Percentiles rank a stretch among this genome's conserved stretches.
Evolutionary conservation across 1,139 yeast species (phyloP).

Genomic region (Diutina rugosa): DNA sequence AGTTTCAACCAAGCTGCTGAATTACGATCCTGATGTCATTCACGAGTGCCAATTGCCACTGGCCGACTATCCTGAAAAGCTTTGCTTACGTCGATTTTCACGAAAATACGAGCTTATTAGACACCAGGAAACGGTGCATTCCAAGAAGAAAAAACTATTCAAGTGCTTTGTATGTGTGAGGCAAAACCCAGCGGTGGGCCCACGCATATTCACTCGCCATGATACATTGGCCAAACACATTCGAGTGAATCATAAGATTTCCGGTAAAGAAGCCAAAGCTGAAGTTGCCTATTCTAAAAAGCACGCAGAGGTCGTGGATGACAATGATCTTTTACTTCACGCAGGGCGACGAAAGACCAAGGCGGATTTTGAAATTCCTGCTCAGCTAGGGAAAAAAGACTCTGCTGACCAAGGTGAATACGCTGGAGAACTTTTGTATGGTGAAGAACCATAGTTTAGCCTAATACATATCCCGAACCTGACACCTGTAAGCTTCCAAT

Average conservation of each 20-base stretch:
- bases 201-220: slow-evolving; percentile 79
- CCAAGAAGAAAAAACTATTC: slow-evolving; percentile 73
- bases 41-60: slow-evolving; percentile 37
- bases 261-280: slow-evolving; percentile 52
- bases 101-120: slow-evolving; percentile 90
- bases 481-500: background rate
- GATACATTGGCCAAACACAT: slow-evolving; percentile 93
- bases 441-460: background rate
- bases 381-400: background rate
- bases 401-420: background rate
- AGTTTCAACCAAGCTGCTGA: slow-evolving; percentile 24
- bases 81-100: slow-evolving; percentile 76
- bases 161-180: slow-evolving; percentile 79
- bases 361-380: slow-evolving; percentile 25
- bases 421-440: background rate
- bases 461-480: background rate
- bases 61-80: slow-evolving; percentile 35
- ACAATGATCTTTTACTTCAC: slow-evolving; percentile 5
- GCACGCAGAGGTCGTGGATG: slow-evolving; percentile 28
- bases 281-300: slow-evolving; percentile 36
- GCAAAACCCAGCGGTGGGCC: slow-evolving; percentile 35
- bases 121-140: slow-evolving; percentile 94
- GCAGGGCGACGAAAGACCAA: slow-evolving; percentile 36
- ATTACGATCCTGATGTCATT: slow-evolving; percentile 36
- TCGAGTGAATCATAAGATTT: slow-evolving; percentile 72